Percentiles rank a stretch among this genome's conserved stretches.
phyloP scores from a whole-genome alignment of 1,139 yeast genomes.

The Debaryomyces coudertii region DNA sequence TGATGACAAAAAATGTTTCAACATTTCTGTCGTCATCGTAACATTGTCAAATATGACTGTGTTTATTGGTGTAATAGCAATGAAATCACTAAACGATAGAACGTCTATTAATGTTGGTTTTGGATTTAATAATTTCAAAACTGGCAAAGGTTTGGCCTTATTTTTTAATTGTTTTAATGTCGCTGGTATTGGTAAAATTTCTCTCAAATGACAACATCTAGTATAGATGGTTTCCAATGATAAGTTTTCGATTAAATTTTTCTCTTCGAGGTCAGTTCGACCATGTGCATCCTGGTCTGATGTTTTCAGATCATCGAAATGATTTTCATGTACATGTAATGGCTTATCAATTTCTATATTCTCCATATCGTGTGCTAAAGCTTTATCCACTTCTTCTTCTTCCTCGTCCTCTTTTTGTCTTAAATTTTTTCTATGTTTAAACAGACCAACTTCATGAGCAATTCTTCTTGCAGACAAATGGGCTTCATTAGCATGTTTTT shows the following conservation, averaged over 20 bases:
- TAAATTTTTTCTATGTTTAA: constrained; percentile 24
- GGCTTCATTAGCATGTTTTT: constrained; percentile 74
- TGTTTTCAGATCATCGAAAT: constrained; percentile 34
- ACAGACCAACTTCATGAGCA: constrained; percentile 62
- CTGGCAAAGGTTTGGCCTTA: constrained; percentile 73
- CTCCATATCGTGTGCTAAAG: constrained; percentile 22
- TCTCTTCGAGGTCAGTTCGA: constrained; percentile 20
- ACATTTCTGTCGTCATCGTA: constrained; percentile 77
- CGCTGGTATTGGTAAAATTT: constrained; percentile 90
- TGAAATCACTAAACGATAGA: constrained; percentile 83
- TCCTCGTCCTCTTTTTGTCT: constrained; percentile 25
- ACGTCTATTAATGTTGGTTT: constrained; percentile 90
- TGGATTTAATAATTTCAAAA: constrained; percentile 80
- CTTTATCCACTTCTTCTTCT: constrained; percentile 27
- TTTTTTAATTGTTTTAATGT: constrained; percentile 81
- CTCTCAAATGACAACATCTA: constrained; percentile 89
- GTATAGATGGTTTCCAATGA: constrained; percentile 79
- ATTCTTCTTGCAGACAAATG: constrained; percentile 69
- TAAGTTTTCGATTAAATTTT: constrained; percentile 30
- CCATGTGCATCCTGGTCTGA: not conserved
- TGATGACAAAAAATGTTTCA: constrained; percentile 67
- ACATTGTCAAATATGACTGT: constrained; percentile 84
- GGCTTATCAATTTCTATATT: constrained; percentile 55
- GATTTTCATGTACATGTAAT: constrained; percentile 67
- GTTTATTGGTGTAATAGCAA: constrained; percentile 80